phyloP scores from a whole-genome alignment of 2,329 filamentous ascomycete species.

The Alternaria burnsii region DNA sequence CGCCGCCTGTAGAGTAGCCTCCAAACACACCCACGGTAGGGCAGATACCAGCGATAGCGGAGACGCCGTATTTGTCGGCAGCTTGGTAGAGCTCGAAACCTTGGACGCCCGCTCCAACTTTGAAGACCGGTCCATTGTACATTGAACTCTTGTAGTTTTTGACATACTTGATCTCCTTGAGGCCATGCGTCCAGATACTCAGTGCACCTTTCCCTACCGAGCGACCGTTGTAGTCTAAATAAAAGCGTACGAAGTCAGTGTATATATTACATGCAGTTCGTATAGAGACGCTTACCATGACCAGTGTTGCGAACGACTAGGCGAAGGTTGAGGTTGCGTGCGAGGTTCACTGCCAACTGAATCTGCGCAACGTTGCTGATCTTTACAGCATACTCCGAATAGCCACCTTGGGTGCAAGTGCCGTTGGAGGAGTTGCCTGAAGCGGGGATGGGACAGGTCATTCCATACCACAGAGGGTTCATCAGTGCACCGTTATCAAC shows the following conservation, averaged over 20 bases:
- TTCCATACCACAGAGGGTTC: slow-evolving; percentile 41
- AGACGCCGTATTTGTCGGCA: slow-evolving; percentile 41
- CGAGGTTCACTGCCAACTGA: slow-evolving; percentile 46
- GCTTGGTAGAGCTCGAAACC: slow-evolving; percentile 42
- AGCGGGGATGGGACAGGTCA: slow-evolving; percentile 36
- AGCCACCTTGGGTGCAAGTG: slow-evolving; percentile 44
- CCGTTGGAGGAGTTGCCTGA: slow-evolving; percentile 27
- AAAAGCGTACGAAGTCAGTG: too few species aligned
- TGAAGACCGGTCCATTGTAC: slow-evolving; percentile 44
- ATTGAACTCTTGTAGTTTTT: slow-evolving; percentile 33
- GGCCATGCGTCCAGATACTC: slow-evolving; percentile 42
- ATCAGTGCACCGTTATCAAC: slow-evolving; percentile 37
- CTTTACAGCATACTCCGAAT: slow-evolving; percentile 39
- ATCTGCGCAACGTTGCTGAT: slow-evolving; percentile 42
- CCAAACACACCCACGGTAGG: slow-evolving; percentile 61
- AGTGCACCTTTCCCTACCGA: slow-evolving; percentile 39
- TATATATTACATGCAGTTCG: too few species aligned
- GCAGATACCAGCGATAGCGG: slow-evolving; percentile 49
- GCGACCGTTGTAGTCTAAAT: slow-evolving; percentile 35
- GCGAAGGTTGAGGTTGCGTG: slow-evolving; percentile 41
- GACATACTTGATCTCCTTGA: slow-evolving; percentile 43
- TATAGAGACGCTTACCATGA: slow-evolving; percentile 18
- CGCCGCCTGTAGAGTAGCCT: slow-evolving; percentile 57
- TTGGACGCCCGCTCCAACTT: slow-evolving; percentile 44
- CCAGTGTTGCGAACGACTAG: slow-evolving; percentile 45